Evolutionary conservation across 2,329 filamentous ascomycete genomes (phyloP), one percentile per base, ranked within the genome.

Genomic region (Thelonectria discophora): DNA sequence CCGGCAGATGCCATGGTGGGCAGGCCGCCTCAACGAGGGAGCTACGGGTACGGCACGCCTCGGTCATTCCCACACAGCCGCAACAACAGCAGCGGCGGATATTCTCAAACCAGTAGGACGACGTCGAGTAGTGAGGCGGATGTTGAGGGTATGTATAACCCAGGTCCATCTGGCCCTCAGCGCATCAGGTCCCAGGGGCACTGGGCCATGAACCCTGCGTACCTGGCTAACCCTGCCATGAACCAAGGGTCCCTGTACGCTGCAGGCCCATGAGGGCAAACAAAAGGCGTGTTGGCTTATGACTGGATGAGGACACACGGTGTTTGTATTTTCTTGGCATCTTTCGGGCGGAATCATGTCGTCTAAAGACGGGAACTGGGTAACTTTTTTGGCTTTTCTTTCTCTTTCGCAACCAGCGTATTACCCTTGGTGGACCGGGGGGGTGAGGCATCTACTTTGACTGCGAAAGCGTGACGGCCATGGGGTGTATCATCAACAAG

Each of bases 91-190:
- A 77, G 76, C 45, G 75, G 75, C 20, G 74, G 69, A 9, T 70
- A 76, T 59, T 78, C 76, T n/a, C 74, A 75, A 53, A 70, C 70
- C 17, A 78, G 75, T 58, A 70, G 71, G 15, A 71, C 69, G 17
- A 77, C 74, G 43, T 68, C 67, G 24, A 75, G 74, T 58, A 75
- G 71, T 43, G 74, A 75, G 49, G 62, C 66, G 21, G 71, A 73
- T 7, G 54, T 43, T 11, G 70, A 71, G 11, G 66, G 37, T n/a
- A 68, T 65, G 34, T 68, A 69, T 15, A 62, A 58, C 24, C 59
- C 63, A 17, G 70, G 68, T 17, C 64, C 67, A 11, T 67, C 68
- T 5, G 63, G 63, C 21, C 67, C 65, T 27, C 70, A 71, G 20
- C 62, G 65, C 52, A 65, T 66, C 34, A 58, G 56, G 42, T 56